Evolutionary conservation across 139 green algal species (phyloP).

Genomic region (Gonium pectorale): DNA sequence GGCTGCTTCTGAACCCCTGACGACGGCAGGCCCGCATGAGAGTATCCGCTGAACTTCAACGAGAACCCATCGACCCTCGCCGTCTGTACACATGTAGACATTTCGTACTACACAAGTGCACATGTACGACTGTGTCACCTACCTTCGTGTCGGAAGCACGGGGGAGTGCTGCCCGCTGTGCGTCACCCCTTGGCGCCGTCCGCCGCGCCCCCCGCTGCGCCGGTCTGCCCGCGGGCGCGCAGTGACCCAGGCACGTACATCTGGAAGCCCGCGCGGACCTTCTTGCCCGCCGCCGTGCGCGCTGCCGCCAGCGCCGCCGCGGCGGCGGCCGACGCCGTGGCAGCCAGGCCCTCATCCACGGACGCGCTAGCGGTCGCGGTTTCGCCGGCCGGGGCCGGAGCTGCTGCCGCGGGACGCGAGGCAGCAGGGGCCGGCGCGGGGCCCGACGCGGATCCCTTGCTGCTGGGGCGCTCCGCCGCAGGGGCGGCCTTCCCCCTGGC

Average conservation of each 20-base stretch:
- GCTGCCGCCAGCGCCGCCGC: constrained; percentile 1
- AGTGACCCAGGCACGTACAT: constrained; percentile 41
- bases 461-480: too few relatives aligned
- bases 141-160: too few relatives aligned
- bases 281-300: neutral
- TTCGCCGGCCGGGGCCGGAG: neutral
- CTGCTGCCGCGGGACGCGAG: neutral
- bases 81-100: too few relatives aligned
- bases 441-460: neutral
- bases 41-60: neutral
- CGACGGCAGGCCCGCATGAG: too few relatives aligned
- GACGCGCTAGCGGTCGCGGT: neutral
- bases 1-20: too few relatives aligned
- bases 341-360: neutral
- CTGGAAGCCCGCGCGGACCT: constrained; percentile 37
- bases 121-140: too few relatives aligned
- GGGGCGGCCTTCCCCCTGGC: too few relatives aligned
- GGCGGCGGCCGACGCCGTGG: neutral
- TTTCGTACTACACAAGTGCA: too few relatives aligned
- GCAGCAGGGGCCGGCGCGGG: neutral
- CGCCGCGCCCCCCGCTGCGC: neutral
- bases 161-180: too few relatives aligned
- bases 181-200: neutral
- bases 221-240: neutral
- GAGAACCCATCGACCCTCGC: too few relatives aligned